Conservation (phyloP, 345 rosid species). For the Euphorbia tirucalli region DNA sequence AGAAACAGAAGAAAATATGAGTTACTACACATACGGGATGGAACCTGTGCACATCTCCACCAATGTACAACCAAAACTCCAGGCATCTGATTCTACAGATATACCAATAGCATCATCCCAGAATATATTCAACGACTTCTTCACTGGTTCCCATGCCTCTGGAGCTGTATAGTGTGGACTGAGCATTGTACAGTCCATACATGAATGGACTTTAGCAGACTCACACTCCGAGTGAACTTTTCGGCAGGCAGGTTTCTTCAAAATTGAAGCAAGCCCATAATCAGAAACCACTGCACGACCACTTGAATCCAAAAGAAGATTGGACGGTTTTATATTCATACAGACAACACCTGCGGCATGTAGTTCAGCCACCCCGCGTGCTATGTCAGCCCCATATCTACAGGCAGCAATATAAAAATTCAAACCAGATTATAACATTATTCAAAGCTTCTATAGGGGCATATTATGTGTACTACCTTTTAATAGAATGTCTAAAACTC, state of each 20-base stretch:
- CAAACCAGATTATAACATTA: neutral
- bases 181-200: conserved; percentile 81
- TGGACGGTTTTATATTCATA: conserved; percentile 94
- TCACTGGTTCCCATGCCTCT: conserved; percentile 98
- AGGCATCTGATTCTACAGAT: conserved; percentile 91
- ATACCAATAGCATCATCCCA: conserved; percentile 94
- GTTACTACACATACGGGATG: conserved; percentile 71
- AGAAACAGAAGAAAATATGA: conserved; percentile 17
- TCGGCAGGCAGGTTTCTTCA: conserved; percentile 82
- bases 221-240: conserved; percentile 67
- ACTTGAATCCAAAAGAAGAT: conserved; percentile 76
- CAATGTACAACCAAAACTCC: conserved; percentile 99
- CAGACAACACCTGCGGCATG: conserved; percentile 98
- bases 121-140: conserved; percentile 75
- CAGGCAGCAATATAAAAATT: conserved; percentile 32
- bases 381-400: conserved; percentile 94
- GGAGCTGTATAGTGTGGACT: conserved; percentile 94
- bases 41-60: conserved; percentile 99
- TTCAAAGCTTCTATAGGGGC: neutral
- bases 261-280: conserved; percentile 81
- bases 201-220: conserved; percentile 61
- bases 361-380: conserved; percentile 92
- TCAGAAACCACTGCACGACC: conserved; percentile 95
- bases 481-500: neutral
- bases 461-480: neutral